Base-by-base conservation (phyloP, 352 stramenopile species). In the Globisporangium abappressorium region DNA sequence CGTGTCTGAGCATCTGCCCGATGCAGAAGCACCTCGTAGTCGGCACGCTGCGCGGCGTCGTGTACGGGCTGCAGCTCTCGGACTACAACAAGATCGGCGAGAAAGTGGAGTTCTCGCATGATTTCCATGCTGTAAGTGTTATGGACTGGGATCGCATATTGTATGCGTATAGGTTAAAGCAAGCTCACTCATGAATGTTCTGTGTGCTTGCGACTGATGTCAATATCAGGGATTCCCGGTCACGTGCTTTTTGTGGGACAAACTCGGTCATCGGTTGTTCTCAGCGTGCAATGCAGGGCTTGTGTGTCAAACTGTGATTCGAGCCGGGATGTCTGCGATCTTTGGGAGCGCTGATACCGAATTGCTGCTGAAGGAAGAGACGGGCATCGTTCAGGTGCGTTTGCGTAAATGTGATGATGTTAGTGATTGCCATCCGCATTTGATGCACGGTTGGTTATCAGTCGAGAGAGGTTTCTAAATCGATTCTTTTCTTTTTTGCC, bases 31-130 rank as follows among this genome's bases (percentile, higher is more conserved):
- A 85, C 14, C 77, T 96, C 15, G 84, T 94, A 1, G 84, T 96
- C 14, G 89, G 89, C 28, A 95, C 84, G 46, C 85, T 84, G 65
- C 83, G 82, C 4, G 89, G 87, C 20, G 76, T 93, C 38, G 85
- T 96, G 38, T 94, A 96, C 71, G 87, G 81, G 0, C 76, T 95
- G 1, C 84, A 92, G 62, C 77, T 96, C 12, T 79, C 80, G 5
- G 89, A 96, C 68, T 93, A 94, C 74, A 85, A 93, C 73, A 91
- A 90, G 66, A 93, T 96, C 53, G 89, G 89, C 51, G 89, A 95
- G 68, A 92, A 92, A 68, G 78, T 94, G 55, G 89, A 94, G 76
- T 96, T 96, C 70, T 89, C 84, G 57, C 88, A 96, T 63, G 84
- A 94, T 57, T 93, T 96, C 70, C 88, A 96, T 57, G 62, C 78